These are phyloP conservation scores for Hysterium pulicare DNA, from an alignment of 2,329 filamentous ascomycete species.

Conservation along the genomic window DNA sequence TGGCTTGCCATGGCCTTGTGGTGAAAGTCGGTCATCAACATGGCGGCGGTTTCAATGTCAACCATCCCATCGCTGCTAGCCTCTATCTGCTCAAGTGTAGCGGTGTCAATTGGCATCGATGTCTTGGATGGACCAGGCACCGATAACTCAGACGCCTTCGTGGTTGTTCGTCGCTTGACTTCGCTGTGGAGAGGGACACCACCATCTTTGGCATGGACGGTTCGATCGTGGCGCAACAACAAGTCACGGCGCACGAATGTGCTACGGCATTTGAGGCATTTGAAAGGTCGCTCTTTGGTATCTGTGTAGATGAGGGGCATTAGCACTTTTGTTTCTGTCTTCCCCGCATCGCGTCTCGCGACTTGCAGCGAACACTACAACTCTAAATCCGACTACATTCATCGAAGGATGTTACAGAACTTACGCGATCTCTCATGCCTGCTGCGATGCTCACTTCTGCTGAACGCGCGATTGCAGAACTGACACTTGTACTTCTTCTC, in stretches of 20 bases:
- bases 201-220: conserved; percentile 97
- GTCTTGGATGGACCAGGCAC: conserved; percentile 69
- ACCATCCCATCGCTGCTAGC: conserved; percentile 86
- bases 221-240: conserved; percentile 93
- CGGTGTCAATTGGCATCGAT: conserved; percentile 75
- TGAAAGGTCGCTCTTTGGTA: conserved; percentile 98
- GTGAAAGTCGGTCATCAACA: conserved; percentile 97
- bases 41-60: conserved; percentile 94
- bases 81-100: conserved; percentile 88
- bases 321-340: conserved; percentile 26
- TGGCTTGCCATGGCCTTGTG: conserved; percentile 85
- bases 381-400: conserved; percentile 16
- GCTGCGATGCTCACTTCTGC: conserved; percentile 93
- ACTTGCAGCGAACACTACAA: conserved; percentile 25
- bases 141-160: conserved; percentile 59
- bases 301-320: conserved; percentile 56
- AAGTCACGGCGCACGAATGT: conserved; percentile 98
- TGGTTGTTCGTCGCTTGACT: conserved; percentile 75
- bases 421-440: conserved; percentile 97
- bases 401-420: conserved; percentile 45
- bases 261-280: conserved; percentile 96
- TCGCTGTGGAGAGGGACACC: conserved; percentile 92
- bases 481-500: conserved; percentile 99
- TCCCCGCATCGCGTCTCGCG: conserved; percentile 31
- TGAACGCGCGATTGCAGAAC: conserved; percentile 97